A percentile compares a stretch with the other conserved stretches of the same genome.
Conservation (phyloP, 306 rosid genomes). For the Cyclanthera cordifolia region DNA sequence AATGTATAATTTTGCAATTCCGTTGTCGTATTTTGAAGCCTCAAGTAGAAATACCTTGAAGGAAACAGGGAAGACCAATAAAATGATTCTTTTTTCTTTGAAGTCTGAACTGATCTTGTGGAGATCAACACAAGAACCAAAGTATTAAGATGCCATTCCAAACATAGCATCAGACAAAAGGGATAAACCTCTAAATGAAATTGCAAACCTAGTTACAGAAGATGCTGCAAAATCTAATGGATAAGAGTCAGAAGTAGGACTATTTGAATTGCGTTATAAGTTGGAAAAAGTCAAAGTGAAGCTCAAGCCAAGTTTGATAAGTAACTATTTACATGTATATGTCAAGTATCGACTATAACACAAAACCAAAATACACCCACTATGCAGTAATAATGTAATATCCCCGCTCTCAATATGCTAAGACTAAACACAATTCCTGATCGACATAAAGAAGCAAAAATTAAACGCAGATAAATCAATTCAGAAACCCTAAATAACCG, state of each 20-base stretch:
- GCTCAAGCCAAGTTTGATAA: not conserved
- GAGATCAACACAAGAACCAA: not conserved
- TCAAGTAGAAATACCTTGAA: not conserved
- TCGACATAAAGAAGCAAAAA: not conserved
- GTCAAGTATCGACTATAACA: not conserved
- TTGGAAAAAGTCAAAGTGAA: not conserved
- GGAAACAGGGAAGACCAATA: not conserved
- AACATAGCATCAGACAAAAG: not conserved
- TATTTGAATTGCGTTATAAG: not conserved
- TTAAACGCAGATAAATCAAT: not conserved
- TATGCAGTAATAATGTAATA: not conserved
- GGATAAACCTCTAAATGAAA: not conserved
- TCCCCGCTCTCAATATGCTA: not conserved
- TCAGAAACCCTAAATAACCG: slow-evolving; percentile 7
- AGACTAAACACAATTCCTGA: not conserved
- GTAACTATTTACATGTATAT: not conserved
- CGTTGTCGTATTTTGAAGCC: not conserved
- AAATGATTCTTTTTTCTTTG: not conserved
- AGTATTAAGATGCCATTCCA: not conserved
- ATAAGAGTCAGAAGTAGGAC: not conserved
- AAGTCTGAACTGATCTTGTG: not conserved
- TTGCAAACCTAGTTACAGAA: no score
- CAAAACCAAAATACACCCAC: not conserved
- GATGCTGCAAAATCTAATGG: not conserved
- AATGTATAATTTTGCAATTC: no score